Percentiles rank a stretch among this genome's conserved stretches.
Evolutionary conservation across 179 eudicot genomes (phyloP).

Genomic region (Beta corolliflora): DNA sequence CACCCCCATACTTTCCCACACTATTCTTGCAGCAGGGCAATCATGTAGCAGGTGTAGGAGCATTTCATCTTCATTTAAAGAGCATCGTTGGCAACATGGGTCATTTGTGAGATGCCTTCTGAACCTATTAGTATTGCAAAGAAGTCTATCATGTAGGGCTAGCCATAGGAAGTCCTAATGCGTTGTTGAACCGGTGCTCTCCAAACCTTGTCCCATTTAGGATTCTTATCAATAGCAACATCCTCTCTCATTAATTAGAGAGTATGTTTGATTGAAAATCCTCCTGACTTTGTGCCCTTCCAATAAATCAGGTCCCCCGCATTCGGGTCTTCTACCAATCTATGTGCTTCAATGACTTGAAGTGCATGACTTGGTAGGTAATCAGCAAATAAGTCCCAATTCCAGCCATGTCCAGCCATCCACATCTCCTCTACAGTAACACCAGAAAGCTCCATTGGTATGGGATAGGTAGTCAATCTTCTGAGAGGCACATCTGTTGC

Average conservation of each 20-base stretch:
- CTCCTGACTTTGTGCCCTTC: not conserved
- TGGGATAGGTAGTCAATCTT: not conserved
- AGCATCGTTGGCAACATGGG: not conserved
- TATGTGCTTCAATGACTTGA: not conserved
- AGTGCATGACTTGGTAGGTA: not conserved
- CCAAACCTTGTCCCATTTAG: not conserved
- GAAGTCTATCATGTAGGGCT: not conserved
- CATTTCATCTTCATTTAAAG: not conserved
- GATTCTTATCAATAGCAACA: too few species aligned
- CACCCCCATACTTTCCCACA: not conserved
- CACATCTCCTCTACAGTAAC: not conserved
- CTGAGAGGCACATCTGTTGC: not conserved
- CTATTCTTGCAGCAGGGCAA: not conserved
- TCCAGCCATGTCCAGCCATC: not conserved
- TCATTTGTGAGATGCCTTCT: not conserved
- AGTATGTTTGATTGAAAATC: not conserved
- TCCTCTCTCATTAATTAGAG: not conserved
- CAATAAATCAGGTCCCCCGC: not conserved
- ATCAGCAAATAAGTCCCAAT: not conserved
- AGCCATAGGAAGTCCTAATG: not conserved
- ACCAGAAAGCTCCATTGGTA: not conserved
- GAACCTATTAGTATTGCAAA: not conserved
- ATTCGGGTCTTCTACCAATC: not conserved
- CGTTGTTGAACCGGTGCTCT: not conserved
- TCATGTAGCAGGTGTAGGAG: not conserved